Percentiles rank a stretch among this genome's conserved stretches.
These are phyloP conservation scores for Tolypocladium ovalisporum DNA, from an alignment of 2,329 filamentous ascomycete genomes.

Conservation along the genomic window DNA sequence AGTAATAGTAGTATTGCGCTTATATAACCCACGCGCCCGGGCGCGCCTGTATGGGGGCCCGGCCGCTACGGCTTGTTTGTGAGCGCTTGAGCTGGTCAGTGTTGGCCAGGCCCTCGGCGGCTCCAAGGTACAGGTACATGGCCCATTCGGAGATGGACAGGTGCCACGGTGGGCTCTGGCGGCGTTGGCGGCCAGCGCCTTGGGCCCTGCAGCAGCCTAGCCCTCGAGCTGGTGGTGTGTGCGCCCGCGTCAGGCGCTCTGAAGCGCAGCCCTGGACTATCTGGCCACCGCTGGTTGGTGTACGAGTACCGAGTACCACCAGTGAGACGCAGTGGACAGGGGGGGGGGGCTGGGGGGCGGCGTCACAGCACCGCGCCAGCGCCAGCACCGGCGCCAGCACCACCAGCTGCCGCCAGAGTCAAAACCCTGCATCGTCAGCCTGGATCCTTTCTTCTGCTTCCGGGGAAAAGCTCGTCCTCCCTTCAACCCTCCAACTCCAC, in stretches of 20 bases:
- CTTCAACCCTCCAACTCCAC: constrained; percentile 14
- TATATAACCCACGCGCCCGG: too few species aligned
- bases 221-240: background rate
- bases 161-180: background rate
- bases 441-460: constrained; percentile 22
- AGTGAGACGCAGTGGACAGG: constrained; percentile 4
- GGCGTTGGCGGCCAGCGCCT: background rate
- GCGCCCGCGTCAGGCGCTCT: background rate
- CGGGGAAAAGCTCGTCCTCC: constrained; percentile 26
- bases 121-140: background rate
- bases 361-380: constrained; percentile 4
- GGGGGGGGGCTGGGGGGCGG: constrained; percentile 11
- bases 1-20: too few species aligned
- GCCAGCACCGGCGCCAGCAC: constrained; percentile 3
- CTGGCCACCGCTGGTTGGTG: background rate
- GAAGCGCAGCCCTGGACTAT: background rate
- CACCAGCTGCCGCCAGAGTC: constrained; percentile 17
- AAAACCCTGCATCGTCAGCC: constrained; percentile 24
- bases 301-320: too few species aligned
- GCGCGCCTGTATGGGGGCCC: too few species aligned
- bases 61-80: background rate
- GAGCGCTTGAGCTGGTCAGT: background rate
- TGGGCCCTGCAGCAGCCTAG: background rate
- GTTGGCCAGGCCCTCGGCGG: too few species aligned
- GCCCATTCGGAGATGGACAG: background rate